Base-by-base conservation (phyloP, 768 basidiomycete genomes). In the Leccinum uliginosum region DNA sequence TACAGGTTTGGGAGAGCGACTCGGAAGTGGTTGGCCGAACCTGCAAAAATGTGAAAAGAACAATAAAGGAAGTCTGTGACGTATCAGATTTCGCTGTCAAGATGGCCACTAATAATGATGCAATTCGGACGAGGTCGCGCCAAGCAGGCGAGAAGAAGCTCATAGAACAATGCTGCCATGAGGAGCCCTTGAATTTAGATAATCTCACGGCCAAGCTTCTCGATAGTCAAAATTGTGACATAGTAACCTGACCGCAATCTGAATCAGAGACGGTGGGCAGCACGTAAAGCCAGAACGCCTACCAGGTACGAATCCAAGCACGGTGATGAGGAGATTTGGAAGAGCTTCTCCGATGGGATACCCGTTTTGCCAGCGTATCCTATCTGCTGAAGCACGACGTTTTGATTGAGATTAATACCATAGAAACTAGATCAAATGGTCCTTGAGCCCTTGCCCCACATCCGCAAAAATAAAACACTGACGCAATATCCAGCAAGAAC, bases 181-280 rank as follows among this genome's bases (percentile, higher is more conserved):
- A 89, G 63, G 78, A 90, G 90, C 3, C 89, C 89, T 64, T 85
- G 82, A 21, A 89, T 74, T 64, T 91, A 89, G 59, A 91, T 89
- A 71, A 76, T 76, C 63, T 89, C 90, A 19, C 89, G 79, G 0
- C 89, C 88, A 10, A 89, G 77, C 53, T 79, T 80, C 72, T 91
- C 89, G 57, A 90, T 85, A 2, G 82, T 82, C 32, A 91, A 66
- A 34, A 90, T 73, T 1, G 86, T 77, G 8, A 76, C 82, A 65
- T 86, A 90, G 74, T 90, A 87, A 7, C 87, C 84, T 85, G 38
- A 9, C 10, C 35, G 44, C 19, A 29, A 38, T 47, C 3, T 6
- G 26, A 52, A 21, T 59, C 27, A 54, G 35, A 38, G 12, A 34
- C 9, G 6, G 8, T n/a, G 43, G 44, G 7, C 32, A 6, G 21